These are phyloP conservation scores for Fusarium chuoi DNA, from an alignment of 2,329 filamentous ascomycete species.

Conservation along the genomic window DNA sequence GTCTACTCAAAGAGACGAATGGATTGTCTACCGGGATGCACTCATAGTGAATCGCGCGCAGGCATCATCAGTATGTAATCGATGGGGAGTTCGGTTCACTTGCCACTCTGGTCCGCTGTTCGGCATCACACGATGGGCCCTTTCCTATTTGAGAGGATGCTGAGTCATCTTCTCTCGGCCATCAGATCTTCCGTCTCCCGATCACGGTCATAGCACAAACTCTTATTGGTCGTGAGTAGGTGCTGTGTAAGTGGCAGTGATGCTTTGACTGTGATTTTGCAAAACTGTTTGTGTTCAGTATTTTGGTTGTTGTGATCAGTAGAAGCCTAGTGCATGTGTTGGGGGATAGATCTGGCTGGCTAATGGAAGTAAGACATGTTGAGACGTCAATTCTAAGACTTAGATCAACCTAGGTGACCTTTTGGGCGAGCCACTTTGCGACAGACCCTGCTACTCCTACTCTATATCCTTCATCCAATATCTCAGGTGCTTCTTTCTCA, in stretches of 20 bases:
- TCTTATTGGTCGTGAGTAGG: not conserved
- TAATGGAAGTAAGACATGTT: not conserved
- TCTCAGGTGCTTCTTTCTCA: not conserved
- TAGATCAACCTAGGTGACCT: not conserved
- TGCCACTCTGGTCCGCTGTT: conserved; percentile 45
- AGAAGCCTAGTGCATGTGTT: not conserved
- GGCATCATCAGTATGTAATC: conserved; percentile 35
- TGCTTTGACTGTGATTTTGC: not conserved
- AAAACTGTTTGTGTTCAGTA: not conserved
- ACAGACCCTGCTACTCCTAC: not conserved
- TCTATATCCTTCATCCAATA: not conserved
- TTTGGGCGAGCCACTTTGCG: not conserved
- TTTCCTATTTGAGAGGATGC: conserved; percentile 37
- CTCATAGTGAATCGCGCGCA: conserved; percentile 44
- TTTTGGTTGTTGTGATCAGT: not conserved
- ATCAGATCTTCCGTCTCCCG: conserved; percentile 38
- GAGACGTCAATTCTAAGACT: not conserved
- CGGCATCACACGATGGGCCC: conserved; percentile 44
- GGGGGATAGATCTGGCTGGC: not conserved
- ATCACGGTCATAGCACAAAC: not conserved
- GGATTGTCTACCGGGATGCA: conserved; percentile 37
- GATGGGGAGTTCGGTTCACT: conserved; percentile 38
- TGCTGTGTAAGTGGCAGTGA: not conserved
- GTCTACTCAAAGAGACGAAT: conserved; percentile 27
- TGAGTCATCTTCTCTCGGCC: conserved; percentile 40